Conservation (phyloP, 1,284 basidiomycete species). For the Cutaneotrichosporon sp. region DNA sequence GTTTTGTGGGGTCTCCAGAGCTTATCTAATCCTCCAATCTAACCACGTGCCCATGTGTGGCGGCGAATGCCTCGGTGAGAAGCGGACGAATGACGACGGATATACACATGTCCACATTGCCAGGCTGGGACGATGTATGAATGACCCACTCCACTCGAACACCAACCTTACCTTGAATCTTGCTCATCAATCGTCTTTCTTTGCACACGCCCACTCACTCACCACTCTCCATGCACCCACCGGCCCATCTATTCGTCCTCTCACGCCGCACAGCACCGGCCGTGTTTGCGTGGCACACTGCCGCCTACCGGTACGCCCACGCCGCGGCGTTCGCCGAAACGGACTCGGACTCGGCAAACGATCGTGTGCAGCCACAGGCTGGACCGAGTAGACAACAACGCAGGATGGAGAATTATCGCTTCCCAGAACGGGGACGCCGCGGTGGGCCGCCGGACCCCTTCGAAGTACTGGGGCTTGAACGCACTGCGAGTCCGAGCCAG, state of each 20-base stretch:
- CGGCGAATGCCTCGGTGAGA: too few relatives aligned
- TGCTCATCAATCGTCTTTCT: background rate
- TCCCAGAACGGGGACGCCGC: slow-evolving; percentile 26
- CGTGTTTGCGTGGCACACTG: background rate
- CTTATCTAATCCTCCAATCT: background rate
- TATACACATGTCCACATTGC: too few relatives aligned
- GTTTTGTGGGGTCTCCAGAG: too few relatives aligned
- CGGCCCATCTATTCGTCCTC: slow-evolving; percentile 2
- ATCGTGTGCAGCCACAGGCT: background rate
- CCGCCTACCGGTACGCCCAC: slow-evolving; percentile 2
- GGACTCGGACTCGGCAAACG: background rate
- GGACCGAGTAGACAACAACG: background rate
- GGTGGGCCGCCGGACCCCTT: slow-evolving; percentile 42
- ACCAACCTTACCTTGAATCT: background rate
- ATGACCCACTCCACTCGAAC: too few relatives aligned
- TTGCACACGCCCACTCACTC: background rate
- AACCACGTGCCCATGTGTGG: background rate
- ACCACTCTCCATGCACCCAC: background rate
- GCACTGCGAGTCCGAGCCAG: slow-evolving; percentile 29
- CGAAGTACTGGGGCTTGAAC: slow-evolving; percentile 41
- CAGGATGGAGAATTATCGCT: slow-evolving; percentile 25
- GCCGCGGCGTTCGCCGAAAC: slow-evolving; percentile 9
- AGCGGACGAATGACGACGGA: too few relatives aligned
- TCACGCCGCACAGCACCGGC: background rate
- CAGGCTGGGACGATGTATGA: too few relatives aligned